A percentile compares a stretch with the other conserved stretches of the same genome.
Evolutionary conservation across 371 early-diverging fungal species (phyloP).

Genomic region (Mortierella polycephala): DNA sequence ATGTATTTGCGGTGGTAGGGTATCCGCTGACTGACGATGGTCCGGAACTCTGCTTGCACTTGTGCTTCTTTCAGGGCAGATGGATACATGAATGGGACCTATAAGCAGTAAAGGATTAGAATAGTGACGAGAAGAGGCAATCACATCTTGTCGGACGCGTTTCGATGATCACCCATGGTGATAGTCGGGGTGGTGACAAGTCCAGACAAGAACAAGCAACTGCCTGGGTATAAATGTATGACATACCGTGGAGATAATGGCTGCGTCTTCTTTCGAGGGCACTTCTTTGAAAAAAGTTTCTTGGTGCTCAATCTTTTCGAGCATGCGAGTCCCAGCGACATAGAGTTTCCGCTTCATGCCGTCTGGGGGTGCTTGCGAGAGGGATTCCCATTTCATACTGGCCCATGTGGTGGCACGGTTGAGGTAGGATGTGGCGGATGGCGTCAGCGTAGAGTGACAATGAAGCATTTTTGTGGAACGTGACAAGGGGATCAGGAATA

Average conservation of each 20-base stretch:
- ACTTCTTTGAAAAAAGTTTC: slow-evolving; percentile 85
- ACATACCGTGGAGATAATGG: slow-evolving; percentile 58
- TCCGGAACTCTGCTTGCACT: slow-evolving; percentile 60
- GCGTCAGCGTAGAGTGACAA: slow-evolving; percentile 58
- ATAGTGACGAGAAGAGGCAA: not conserved
- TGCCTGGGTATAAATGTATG: not conserved
- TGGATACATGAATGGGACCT: slow-evolving; percentile 64
- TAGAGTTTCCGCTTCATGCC: slow-evolving; percentile 73
- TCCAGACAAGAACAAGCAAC: not conserved
- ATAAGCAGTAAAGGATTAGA: not conserved
- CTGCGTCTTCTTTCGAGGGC: slow-evolving; percentile 65
- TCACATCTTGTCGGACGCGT: not conserved
- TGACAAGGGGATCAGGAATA: slow-evolving; percentile 60
- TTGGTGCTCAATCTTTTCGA: slow-evolving; percentile 79
- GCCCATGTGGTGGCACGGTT: slow-evolving; percentile 67
- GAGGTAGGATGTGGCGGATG: slow-evolving; percentile 61
- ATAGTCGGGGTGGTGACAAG: too few relatives aligned
- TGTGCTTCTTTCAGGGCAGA: slow-evolving; percentile 49
- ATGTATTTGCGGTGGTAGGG: slow-evolving; percentile 81
- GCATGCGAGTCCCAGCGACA: slow-evolving; percentile 68
- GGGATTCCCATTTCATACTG: slow-evolving; percentile 71
- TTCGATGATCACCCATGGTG: not conserved
- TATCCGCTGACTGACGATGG: slow-evolving; percentile 59
- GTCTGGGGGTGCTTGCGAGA: slow-evolving; percentile 58
- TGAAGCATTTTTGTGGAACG: slow-evolving; percentile 56